Conservation (phyloP, 768 basidiomycete genomes). For the Pleurotus cornucopiae region DNA sequence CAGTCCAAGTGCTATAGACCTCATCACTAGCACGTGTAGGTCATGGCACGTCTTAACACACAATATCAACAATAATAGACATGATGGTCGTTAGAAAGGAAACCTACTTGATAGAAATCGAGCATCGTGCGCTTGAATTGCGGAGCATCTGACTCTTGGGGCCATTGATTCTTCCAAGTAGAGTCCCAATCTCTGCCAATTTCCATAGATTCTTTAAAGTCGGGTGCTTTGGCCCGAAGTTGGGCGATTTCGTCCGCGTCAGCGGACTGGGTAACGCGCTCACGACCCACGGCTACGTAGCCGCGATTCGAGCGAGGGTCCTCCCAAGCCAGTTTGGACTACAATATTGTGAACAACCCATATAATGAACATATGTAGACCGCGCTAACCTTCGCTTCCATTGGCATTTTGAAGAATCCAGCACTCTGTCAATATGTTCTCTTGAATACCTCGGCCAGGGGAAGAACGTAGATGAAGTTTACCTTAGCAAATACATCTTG, state of each 20-base stretch:
- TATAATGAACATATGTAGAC: not conserved
- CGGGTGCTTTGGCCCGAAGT: conserved; percentile 72
- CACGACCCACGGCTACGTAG: conserved; percentile 76
- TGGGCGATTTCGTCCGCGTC: conserved; percentile 70
- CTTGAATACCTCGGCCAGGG: too few relatives aligned
- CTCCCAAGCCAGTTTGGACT: conserved; percentile 74
- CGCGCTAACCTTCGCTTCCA: conserved; percentile 49
- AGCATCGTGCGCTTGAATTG: conserved; percentile 71
- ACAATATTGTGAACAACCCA: not conserved
- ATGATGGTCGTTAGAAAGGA: not conserved
- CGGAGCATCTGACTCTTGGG: conserved; percentile 54
- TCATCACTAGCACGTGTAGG: conserved; percentile 74
- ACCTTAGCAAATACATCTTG: conserved; percentile 66
- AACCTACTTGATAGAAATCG: conserved; percentile 62
- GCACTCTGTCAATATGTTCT: conserved; percentile 52
- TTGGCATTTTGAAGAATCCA: conserved; percentile 67
- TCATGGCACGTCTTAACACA: conserved; percentile 62
- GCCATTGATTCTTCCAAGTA: conserved; percentile 80
- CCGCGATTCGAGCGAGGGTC: conserved; percentile 85
- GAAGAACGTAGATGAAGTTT: not conserved
- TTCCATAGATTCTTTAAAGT: conserved; percentile 85
- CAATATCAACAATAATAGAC: conserved; percentile 9
- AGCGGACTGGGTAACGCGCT: conserved; percentile 73
- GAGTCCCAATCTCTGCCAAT: conserved; percentile 84
- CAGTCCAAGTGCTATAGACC: conserved; percentile 80